Evolutionary conservation across 2,329 filamentous ascomycete genomes (phyloP).

Genomic region (Calonectria pseudoturangicola): DNA sequence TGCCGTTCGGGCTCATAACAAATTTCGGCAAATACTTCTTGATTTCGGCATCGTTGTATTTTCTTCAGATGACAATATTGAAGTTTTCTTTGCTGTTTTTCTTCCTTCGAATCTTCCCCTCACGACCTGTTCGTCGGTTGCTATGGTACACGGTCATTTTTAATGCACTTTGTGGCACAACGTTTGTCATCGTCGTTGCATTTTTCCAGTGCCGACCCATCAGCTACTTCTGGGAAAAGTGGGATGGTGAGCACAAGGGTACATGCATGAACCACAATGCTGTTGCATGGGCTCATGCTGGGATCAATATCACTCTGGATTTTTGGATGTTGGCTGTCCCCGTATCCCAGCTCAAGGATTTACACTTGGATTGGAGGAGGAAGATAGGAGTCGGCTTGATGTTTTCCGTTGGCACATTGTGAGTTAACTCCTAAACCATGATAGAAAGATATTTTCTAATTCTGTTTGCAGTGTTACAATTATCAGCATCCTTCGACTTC

Average conservation of each 20-base stretch:
- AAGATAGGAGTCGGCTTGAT: background rate
- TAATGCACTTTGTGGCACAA: background rate
- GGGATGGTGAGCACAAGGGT: background rate
- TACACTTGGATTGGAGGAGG: background rate
- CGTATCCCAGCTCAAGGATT: background rate
- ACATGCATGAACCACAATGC: background rate
- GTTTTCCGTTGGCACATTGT: background rate
- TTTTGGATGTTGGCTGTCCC: background rate
- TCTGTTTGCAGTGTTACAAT: no score
- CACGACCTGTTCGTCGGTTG: background rate
- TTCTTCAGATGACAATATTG: no score
- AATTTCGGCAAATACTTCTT: no score
- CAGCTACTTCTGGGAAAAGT: background rate
- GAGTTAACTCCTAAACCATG: no score
- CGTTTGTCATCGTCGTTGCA: background rate
- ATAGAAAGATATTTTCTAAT: no score
- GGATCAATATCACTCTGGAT: background rate
- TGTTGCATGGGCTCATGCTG: background rate
- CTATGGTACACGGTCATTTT: background rate
- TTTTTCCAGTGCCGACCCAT: background rate
- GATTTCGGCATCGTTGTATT: no score
- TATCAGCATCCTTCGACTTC: no score
- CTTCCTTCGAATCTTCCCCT: no score
- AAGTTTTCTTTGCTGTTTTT: no score
- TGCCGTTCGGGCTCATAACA: no score